Base-by-base conservation (phyloP, 2,329 filamentous ascomycete genomes). In the Westerdykella aurantiaca region DNA sequence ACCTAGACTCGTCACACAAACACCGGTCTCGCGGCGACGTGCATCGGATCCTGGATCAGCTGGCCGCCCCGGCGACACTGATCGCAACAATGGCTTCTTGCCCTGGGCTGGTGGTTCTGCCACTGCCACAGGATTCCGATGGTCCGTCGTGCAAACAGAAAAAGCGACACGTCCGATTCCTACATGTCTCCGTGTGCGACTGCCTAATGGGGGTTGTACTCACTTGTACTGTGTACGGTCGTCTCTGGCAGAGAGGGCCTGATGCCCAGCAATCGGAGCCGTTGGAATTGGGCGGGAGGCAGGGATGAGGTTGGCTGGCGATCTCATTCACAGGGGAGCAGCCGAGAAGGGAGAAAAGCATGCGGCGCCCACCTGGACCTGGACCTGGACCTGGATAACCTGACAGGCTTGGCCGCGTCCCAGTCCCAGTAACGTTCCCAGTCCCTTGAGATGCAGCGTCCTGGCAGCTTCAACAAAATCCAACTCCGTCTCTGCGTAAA, bases 1-100 rank as follows among this genome's bases (percentile, higher is more conserved):
- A 34, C n/a, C n/a, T n/a, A n/a, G n/a, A n/a, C n/a, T n/a, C 38
- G 49, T 55, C 42, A 49, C 46, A 49, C 53, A 52, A 47, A 50
- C 34, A 42, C 41, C 53, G 48, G 46, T 42, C 49, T 52, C 48
- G 49, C 56, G 58, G 56, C 55, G 53, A 57, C 50, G 44, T 63
- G 59, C 62, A 63, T 57, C 46, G 23, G 45, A 42, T 21, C 11
- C 22, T 29, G 6, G 33, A 34, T 43, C 41, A 43, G 41, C 34
- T 38, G 41, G 31, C 31, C 31, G 9, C 22, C 14, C 6, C 5
- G 23, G 10, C 23, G 23, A 25, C 10, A 10, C 5, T 25, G 23
- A 25, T 34, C 6, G 33, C 16, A 34, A 13, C 13, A 34, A 34
- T 6, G 12, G 13, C 33, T n/a, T n/a, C n/a, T n/a, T 6, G 23